These are phyloP conservation scores for Austroboletus festivus DNA, from an alignment of 768 basidiomycete species.

Conservation along the genomic window DNA sequence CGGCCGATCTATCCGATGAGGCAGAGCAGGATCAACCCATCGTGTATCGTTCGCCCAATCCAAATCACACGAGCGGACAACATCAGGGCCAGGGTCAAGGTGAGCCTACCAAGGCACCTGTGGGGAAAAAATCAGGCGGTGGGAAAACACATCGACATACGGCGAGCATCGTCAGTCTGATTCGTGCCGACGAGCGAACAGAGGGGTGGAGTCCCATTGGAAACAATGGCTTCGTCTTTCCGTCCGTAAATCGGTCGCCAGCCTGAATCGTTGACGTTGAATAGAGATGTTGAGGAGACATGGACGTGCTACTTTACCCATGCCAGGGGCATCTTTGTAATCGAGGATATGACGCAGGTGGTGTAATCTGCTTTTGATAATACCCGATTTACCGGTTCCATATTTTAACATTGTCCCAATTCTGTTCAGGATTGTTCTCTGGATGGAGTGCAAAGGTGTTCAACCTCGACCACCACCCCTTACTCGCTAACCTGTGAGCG, in stretches of 20 bases:
- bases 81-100: neutral
- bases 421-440: too few relatives aligned
- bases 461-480: too few relatives aligned
- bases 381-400: too few relatives aligned
- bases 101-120: conserved; percentile 7
- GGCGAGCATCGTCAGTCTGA: conserved; percentile 80
- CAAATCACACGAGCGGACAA: conserved; percentile 11
- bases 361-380: too few relatives aligned
- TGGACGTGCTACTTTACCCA: too few relatives aligned
- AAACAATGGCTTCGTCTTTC: conserved; percentile 50
- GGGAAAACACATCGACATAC: conserved; percentile 62
- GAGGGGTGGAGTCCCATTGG: conserved; percentile 81
- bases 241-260: conserved; percentile 33
- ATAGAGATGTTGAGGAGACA: too few relatives aligned
- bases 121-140: conserved; percentile 14
- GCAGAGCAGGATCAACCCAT: conserved; percentile 57
- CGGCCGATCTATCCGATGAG: conserved; percentile 51
- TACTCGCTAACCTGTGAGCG: too few relatives aligned
- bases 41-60: conserved; percentile 64
- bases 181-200: conserved; percentile 69
- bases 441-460: too few relatives aligned
- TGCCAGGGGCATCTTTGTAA: too few relatives aligned
- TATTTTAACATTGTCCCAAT: too few relatives aligned
- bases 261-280: too few relatives aligned
- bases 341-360: too few relatives aligned